A percentile compares a stretch with the other conserved stretches of the same genome.
Conservation (phyloP, 306 rosid species). For the Delonix regia region DNA sequence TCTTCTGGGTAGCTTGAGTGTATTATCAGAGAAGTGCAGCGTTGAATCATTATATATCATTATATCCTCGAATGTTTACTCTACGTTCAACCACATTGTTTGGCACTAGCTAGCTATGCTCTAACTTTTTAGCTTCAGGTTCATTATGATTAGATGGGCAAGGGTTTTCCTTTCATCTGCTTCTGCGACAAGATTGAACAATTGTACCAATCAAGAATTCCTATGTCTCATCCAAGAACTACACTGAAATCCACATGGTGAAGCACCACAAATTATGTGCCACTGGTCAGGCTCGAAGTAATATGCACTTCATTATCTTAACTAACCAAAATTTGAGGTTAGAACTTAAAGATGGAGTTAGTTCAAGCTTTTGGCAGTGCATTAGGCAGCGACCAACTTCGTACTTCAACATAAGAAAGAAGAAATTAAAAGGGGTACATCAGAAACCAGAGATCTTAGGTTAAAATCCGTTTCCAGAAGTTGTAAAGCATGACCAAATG, state of each 20-base stretch:
- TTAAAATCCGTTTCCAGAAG: too few relatives aligned
- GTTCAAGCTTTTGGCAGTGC: neutral
- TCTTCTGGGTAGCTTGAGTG: too few relatives aligned
- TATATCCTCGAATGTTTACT: too few relatives aligned
- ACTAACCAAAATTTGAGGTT: neutral
- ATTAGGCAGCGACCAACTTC: neutral
- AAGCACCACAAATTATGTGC: slow-evolving; percentile 18
- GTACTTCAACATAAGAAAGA: neutral
- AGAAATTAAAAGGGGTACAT: neutral
- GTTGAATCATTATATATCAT: too few relatives aligned
- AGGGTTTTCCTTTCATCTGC: neutral
- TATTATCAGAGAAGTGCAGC: too few relatives aligned
- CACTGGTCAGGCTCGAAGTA: neutral
- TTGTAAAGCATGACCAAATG: neutral
- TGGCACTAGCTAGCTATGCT: too few relatives aligned
- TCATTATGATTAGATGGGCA: neutral
- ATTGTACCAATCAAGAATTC: slow-evolving; percentile 14
- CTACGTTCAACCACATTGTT: too few relatives aligned
- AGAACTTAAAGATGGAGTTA: neutral
- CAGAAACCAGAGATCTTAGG: neutral
- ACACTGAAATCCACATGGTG: slow-evolving; percentile 21
- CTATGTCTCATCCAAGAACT: slow-evolving; percentile 2
- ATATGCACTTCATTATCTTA: neutral
- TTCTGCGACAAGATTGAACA: slow-evolving; percentile 33
- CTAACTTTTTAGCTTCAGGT: neutral